These are phyloP conservation scores for Raddia guianensis DNA, from an alignment of 176 grass and related monocot species.

Conservation along the genomic window DNA sequence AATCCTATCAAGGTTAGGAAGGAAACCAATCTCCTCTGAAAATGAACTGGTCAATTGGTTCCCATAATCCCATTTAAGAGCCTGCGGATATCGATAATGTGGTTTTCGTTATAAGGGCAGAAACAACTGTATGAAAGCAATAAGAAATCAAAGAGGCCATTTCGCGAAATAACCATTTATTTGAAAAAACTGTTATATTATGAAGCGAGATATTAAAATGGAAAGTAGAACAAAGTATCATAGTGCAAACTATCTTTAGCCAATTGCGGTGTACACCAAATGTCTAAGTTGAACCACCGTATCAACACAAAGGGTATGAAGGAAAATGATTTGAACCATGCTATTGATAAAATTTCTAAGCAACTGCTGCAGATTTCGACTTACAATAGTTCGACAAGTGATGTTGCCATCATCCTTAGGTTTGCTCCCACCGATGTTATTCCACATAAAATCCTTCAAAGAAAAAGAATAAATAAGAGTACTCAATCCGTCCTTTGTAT, in stretches of 20 bases:
- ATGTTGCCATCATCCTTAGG: slow-evolving; percentile 72
- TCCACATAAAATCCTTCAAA: slow-evolving; percentile 91
- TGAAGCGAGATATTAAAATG: not conserved
- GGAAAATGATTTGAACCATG: slow-evolving; percentile 10
- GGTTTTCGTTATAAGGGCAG: not conserved
- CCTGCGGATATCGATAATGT: slow-evolving; percentile 49
- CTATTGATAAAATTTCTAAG: not conserved
- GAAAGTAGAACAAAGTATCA: not conserved
- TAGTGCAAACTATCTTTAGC: no score
- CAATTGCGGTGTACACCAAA: not conserved
- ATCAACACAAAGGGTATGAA: slow-evolving; percentile 12
- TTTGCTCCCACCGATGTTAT: slow-evolving; percentile 57
- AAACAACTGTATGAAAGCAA: slow-evolving; percentile 5
- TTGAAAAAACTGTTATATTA: no score
- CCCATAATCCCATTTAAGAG: slow-evolving; percentile 85
- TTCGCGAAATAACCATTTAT: no score
- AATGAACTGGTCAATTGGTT: slow-evolving; percentile 75
- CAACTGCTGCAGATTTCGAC: slow-evolving; percentile 18
- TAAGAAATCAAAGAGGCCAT: not conserved
- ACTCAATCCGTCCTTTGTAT: not conserved
- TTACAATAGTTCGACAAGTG: slow-evolving; percentile 74
- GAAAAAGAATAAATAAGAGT: not conserved
- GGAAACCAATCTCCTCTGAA: slow-evolving; percentile 74
- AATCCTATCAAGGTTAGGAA: slow-evolving; percentile 81
- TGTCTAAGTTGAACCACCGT: slow-evolving; percentile 22